Evolutionary conservation across 1,284 basidiomycete species (phyloP).

Genomic region (Ganoderma boninense): DNA sequence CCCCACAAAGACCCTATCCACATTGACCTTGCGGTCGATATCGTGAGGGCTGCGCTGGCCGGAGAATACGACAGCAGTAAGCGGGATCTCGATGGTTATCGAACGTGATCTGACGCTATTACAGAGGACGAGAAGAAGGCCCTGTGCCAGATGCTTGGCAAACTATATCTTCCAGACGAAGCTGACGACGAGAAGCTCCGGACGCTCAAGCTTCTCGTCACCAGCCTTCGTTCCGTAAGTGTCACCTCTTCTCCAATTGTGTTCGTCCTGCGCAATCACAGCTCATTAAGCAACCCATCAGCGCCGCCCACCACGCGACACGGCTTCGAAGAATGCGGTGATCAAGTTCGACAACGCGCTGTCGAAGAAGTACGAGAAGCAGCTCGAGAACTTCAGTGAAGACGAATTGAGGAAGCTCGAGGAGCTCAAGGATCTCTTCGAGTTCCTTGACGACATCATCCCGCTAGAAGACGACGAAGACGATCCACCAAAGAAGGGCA

Average conservation of each 20-base stretch:
- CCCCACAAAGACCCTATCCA: slow-evolving; percentile 68
- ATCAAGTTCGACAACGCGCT: slow-evolving; percentile 70
- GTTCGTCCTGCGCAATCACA: background rate
- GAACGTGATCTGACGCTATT: background rate
- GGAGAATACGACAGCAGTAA: slow-evolving; percentile 59
- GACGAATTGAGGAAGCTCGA: slow-evolving; percentile 71
- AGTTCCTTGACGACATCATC: slow-evolving; percentile 66
- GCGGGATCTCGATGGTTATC: slow-evolving; percentile 13
- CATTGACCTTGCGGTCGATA: slow-evolving; percentile 79
- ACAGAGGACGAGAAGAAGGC: slow-evolving; percentile 85
- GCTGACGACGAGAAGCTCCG: slow-evolving; percentile 69
- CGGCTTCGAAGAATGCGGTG: slow-evolving; percentile 75
- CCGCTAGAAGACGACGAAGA: slow-evolving; percentile 59
- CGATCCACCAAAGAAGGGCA: slow-evolving; percentile 49
- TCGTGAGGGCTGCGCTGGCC: slow-evolving; percentile 71
- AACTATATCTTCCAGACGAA: slow-evolving; percentile 79
- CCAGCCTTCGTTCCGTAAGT: slow-evolving; percentile 67
- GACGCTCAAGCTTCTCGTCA: slow-evolving; percentile 68
- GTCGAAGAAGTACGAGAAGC: slow-evolving; percentile 63
- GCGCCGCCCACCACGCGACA: slow-evolving; percentile 80
- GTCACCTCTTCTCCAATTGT: background rate
- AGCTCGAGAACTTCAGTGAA: slow-evolving; percentile 73
- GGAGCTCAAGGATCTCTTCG: slow-evolving; percentile 68
- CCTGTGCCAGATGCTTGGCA: slow-evolving; percentile 81
- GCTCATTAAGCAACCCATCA: slow-evolving; percentile 38